These are phyloP conservation scores for Hibiscus syriacus DNA, from an alignment of 345 rosid species.

Conservation along the genomic window DNA sequence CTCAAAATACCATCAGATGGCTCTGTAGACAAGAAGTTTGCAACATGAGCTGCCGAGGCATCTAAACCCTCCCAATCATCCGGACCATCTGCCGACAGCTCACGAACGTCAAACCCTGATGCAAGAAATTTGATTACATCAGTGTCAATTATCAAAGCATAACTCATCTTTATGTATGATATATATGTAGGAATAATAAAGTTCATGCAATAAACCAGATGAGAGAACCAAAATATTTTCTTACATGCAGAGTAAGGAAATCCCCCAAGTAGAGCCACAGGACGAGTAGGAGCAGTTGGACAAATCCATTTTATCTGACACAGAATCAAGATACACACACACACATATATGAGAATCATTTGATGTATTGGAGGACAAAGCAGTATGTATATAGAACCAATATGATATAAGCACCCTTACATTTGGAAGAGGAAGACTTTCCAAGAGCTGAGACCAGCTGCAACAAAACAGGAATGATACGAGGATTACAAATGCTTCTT, in stretches of 20 bases:
- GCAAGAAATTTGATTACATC: neutral
- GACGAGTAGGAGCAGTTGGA: slow-evolving; percentile 91
- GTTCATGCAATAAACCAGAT: slow-evolving; percentile 1
- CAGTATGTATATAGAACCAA: neutral
- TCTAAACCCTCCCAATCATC: slow-evolving; percentile 90
- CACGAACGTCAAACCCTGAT: slow-evolving; percentile 89
- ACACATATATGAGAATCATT: neutral
- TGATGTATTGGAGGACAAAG: neutral
- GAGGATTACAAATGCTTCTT: slow-evolving; percentile 8
- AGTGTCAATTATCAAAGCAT: no score
- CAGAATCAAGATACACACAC: slow-evolving; percentile 8
- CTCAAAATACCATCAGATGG: slow-evolving; percentile 67
- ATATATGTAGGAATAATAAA: neutral
- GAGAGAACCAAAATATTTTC: slow-evolving; percentile 13
- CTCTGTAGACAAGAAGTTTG: slow-evolving; percentile 80
- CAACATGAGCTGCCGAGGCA: slow-evolving; percentile 89
- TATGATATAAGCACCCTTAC: slow-evolving; percentile 44
- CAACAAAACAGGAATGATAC: slow-evolving; percentile 27
- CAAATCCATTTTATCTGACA: slow-evolving; percentile 95
- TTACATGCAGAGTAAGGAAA: slow-evolving; percentile 91
- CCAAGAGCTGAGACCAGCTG: slow-evolving; percentile 94
- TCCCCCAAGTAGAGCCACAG: slow-evolving; percentile 78
- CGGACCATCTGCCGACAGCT: slow-evolving; percentile 76
- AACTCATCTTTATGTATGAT: no score
- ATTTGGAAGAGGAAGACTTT: slow-evolving; percentile 83